These are phyloP conservation scores for Chrysoporthe puriensis DNA, from an alignment of 2,329 filamentous ascomycete species.

Conservation along the genomic window DNA sequence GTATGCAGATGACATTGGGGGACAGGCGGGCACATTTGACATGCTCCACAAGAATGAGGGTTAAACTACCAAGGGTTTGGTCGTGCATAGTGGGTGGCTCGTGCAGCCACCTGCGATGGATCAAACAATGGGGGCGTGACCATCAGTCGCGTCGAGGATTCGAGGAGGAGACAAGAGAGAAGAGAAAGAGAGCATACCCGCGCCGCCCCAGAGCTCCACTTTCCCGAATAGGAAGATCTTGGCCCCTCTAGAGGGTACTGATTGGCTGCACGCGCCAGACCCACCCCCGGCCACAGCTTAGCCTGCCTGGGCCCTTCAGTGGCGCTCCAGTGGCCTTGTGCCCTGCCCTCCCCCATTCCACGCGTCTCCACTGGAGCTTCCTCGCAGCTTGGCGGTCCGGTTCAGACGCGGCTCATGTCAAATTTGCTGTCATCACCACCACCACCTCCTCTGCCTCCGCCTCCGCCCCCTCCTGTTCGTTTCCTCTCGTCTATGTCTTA, in stretches of 20 bases:
- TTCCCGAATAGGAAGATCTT: conserved; percentile 12
- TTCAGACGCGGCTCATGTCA: conserved; percentile 26
- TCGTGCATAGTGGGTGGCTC: background rate
- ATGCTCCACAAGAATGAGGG: background rate
- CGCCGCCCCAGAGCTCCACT: background rate
- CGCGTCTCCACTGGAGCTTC: conserved; percentile 21
- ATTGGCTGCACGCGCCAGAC: conserved; percentile 1
- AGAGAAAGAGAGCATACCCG: background rate
- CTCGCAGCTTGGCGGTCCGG: background rate
- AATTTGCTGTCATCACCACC: conserved; percentile 21
- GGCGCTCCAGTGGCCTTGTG: too few species aligned
- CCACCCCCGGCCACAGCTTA: conserved; percentile 13
- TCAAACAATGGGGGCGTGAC: background rate
- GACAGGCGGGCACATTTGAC: background rate
- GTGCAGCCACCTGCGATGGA: background rate
- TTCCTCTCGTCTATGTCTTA: conserved; percentile 18
- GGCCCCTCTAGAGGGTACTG: background rate
- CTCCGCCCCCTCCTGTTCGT: conserved; percentile 4
- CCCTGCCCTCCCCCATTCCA: background rate
- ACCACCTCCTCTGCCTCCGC: conserved; percentile 6
- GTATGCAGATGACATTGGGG: conserved; percentile 8
- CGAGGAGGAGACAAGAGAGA: background rate
- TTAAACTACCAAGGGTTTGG: background rate
- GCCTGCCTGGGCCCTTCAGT: background rate
- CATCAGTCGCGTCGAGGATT: conserved; percentile 16